A percentile compares a stretch with the other conserved stretches of the same genome.
These are phyloP conservation scores for Bryopsis sp. DNA, from an alignment of 139 green algal genomes.

Conservation along the genomic window DNA sequence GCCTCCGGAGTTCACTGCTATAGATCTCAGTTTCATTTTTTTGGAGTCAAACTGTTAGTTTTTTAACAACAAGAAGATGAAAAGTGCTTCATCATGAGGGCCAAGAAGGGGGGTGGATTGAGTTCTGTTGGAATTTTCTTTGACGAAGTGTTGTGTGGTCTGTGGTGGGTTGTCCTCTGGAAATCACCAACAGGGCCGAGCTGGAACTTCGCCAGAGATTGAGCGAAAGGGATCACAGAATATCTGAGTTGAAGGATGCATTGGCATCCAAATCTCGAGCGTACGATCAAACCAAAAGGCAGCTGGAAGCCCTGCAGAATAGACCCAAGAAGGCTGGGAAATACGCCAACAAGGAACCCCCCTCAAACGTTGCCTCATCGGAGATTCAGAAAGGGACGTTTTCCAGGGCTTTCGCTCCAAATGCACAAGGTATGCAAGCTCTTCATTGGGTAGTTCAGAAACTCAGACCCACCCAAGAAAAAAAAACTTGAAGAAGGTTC, in stretches of 20 bases:
- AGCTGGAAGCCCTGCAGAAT: neutral
- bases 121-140: neutral
- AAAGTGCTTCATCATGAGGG: neutral
- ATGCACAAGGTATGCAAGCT: neutral
- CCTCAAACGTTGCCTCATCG: neutral
- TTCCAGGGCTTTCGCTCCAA: neutral
- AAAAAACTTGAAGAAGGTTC: too few species aligned
- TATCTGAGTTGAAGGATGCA: slow-evolving; percentile 44
- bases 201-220: slow-evolving; percentile 44
- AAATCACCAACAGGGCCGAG: slow-evolving; percentile 32
- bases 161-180: neutral
- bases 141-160: neutral
- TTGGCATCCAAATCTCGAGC: slow-evolving; percentile 19
- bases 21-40: too few species aligned
- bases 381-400: neutral
- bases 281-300: slow-evolving; percentile 11
- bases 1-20: neutral
- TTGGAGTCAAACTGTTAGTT: too few species aligned
- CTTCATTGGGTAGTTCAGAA: neutral
- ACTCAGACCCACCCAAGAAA: too few species aligned
- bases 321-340: neutral
- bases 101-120: neutral
- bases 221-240: slow-evolving; percentile 41
- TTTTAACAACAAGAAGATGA: too few species aligned
- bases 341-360: neutral